phyloP scores from a whole-genome alignment of 352 stramenopile species.

The Phytophthora megakarya region DNA sequence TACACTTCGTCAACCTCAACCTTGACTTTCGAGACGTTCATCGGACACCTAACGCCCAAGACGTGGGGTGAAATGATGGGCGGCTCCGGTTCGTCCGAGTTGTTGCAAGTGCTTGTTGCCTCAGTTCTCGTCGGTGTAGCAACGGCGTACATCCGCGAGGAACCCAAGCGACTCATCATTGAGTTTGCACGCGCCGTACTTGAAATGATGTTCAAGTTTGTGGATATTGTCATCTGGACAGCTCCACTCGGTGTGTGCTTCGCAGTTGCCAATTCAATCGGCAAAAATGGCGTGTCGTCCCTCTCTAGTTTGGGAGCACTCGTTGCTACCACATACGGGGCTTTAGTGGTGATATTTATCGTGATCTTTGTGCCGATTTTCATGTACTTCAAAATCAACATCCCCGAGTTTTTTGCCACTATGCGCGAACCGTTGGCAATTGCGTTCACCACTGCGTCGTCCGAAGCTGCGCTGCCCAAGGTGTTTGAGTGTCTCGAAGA shows the following conservation, averaged over 20 bases:
- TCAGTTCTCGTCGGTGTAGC: slow-evolving; percentile 41
- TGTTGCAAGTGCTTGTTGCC: slow-evolving; percentile 51
- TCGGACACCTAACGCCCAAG: slow-evolving; percentile 55
- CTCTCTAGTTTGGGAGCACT: slow-evolving; percentile 36
- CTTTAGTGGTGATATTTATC: slow-evolving; percentile 29
- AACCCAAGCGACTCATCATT: slow-evolving; percentile 43
- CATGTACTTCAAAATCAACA: slow-evolving; percentile 56
- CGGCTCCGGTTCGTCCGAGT: slow-evolving; percentile 42
- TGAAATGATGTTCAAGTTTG: slow-evolving; percentile 61
- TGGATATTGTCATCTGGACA: slow-evolving; percentile 55
- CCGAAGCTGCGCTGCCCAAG: slow-evolving; percentile 49
- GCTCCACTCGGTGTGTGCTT: slow-evolving; percentile 52
- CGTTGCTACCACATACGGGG: slow-evolving; percentile 37
- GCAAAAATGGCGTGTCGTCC: slow-evolving; percentile 40
- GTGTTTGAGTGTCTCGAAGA: slow-evolving; percentile 47
- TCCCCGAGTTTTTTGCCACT: slow-evolving; percentile 34
- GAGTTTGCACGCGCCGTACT: slow-evolving; percentile 37
- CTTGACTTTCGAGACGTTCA: slow-evolving; percentile 48
- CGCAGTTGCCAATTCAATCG: slow-evolving; percentile 45
- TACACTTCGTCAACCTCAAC: slow-evolving; percentile 26
- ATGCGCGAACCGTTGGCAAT: slow-evolving; percentile 51
- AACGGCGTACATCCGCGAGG: slow-evolving; percentile 26
- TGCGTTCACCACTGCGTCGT: slow-evolving; percentile 52
- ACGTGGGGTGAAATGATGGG: slow-evolving; percentile 65
- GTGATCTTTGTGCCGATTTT: slow-evolving; percentile 41